Conservation (phyloP, 2,329 filamentous ascomycete genomes). For the Hymenoscyphus albidus region DNA sequence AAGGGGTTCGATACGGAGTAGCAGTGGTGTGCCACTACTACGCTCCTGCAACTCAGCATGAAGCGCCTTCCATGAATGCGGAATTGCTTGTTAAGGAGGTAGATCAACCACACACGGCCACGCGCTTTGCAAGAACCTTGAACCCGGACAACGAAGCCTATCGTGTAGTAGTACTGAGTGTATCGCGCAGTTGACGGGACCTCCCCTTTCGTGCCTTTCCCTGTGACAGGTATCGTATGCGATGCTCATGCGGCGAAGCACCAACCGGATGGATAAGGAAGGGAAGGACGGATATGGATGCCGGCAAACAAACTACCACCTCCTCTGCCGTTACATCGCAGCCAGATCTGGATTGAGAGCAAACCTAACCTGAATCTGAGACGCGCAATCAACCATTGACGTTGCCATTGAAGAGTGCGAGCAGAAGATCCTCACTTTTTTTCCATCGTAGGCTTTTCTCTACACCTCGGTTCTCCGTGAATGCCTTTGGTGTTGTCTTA, state of each 20-base stretch:
- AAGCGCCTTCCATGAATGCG: background rate
- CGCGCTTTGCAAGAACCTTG: constrained; percentile 2
- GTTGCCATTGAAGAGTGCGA: background rate
- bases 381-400: background rate
- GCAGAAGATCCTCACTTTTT: background rate
- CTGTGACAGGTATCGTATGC: background rate
- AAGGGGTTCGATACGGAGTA: background rate
- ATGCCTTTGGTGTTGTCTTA: background rate
- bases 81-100: background rate
- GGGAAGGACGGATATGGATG: background rate
- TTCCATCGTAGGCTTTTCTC: too few species aligned
- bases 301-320: constrained; percentile 1
- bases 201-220: background rate
- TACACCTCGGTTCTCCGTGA: background rate
- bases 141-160: background rate
- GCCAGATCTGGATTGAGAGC: too few species aligned
- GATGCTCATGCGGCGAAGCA: background rate
- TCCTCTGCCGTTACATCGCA: background rate
- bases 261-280: constrained; percentile 2
- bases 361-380: background rate
- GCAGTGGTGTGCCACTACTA: background rate
- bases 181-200: background rate
- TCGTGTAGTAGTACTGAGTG: background rate
- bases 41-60: background rate
- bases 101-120: background rate